Percentiles rank a stretch among this genome's conserved stretches.
Conservation (phyloP, 2,329 filamentous ascomycete genomes). For the Colletotrichum noveboracense region DNA sequence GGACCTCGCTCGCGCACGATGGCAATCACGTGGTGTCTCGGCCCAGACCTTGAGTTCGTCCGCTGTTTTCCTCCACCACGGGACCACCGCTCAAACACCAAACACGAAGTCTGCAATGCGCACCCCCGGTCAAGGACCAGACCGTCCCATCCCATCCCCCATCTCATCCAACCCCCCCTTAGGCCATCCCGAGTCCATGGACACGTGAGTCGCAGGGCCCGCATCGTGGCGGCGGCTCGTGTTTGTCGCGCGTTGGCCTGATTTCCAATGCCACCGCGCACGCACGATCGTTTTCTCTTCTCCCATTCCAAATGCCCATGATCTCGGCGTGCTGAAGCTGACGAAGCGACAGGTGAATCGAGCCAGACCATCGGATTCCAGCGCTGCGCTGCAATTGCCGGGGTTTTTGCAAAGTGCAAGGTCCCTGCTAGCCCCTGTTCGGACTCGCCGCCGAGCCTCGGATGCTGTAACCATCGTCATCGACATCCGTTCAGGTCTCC, state of each 20-base stretch:
- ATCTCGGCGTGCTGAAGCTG: not conserved
- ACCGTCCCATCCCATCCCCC: not conserved
- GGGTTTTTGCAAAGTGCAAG: not conserved
- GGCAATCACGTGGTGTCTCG: conserved; percentile 7
- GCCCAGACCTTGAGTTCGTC: not conserved
- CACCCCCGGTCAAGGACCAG: not conserved
- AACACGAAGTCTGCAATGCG: not conserved
- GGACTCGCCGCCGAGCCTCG: conserved; percentile 10
- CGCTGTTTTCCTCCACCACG: not conserved
- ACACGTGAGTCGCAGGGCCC: not conserved
- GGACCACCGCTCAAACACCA: not conserved
- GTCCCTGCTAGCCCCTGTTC: not conserved
- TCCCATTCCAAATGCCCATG: conserved; percentile 3
- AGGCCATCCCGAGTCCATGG: not conserved
- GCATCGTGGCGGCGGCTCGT: not conserved
- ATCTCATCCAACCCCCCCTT: not conserved
- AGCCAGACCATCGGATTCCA: conserved; percentile 13
- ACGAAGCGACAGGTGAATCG: not conserved
- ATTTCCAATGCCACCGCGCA: not conserved
- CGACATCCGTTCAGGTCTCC: not conserved
- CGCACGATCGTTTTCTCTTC: not conserved
- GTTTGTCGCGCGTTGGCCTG: not conserved
- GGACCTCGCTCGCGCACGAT: not conserved
- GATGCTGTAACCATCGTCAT: not conserved
- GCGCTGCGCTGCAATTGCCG: not conserved